phyloP scores from a whole-genome alignment of 306 rosid species.

The Castanopsis chinensis region DNA sequence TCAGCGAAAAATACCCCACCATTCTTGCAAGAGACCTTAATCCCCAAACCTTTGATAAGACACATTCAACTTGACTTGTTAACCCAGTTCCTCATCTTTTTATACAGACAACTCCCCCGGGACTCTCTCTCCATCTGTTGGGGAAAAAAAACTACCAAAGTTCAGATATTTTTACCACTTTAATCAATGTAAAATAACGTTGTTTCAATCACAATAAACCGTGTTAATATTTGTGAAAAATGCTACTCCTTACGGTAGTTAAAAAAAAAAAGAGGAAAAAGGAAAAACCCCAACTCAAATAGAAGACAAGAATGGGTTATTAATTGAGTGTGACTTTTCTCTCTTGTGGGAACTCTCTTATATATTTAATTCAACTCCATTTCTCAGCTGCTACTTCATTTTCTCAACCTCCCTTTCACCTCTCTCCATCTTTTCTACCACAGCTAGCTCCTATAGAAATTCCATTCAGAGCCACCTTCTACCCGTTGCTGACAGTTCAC shows the following conservation, averaged over 20 bases:
- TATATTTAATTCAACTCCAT: slow-evolving; percentile 45
- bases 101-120: slow-evolving; percentile 27
- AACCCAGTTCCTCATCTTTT: slow-evolving; percentile 29
- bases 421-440: slow-evolving; percentile 21
- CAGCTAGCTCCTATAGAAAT: slow-evolving; percentile 14
- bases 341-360: slow-evolving; percentile 35
- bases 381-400: slow-evolving; percentile 56
- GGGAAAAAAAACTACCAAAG: no score
- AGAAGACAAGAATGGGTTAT: slow-evolving; percentile 13
- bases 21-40: slow-evolving; percentile 36
- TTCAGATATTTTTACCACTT: no score
- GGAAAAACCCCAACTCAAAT: neutral
- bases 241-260: no score
- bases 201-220: no score
- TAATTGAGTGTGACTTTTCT: slow-evolving; percentile 38
- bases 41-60: slow-evolving; percentile 33
- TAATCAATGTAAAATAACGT: no score
- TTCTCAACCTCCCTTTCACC: slow-evolving; percentile 34
- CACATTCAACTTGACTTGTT: slow-evolving; percentile 28
- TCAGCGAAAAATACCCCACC: slow-evolving; percentile 39
- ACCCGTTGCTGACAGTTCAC: slow-evolving; percentile 32
- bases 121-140: neutral
- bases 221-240: no score
- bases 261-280: neutral
- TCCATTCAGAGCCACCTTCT: slow-evolving; percentile 23